phyloP scores from a whole-genome alignment of 257 asterid genomes.

The Echium plantagineum region DNA sequence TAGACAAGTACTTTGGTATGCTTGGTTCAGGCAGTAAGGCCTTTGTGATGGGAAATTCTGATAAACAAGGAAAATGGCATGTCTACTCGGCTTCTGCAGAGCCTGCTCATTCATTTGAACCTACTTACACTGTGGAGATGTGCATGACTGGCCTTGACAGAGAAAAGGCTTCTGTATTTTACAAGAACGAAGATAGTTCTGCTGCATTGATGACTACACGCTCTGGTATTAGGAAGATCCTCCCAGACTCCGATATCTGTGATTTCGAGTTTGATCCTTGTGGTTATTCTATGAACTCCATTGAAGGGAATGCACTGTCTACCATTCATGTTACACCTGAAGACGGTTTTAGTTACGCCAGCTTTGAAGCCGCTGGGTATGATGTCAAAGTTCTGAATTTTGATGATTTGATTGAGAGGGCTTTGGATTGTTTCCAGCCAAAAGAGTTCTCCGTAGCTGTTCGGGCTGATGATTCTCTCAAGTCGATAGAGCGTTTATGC shows the following conservation, averaged over 20 bases:
- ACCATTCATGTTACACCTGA: constrained; percentile 81
- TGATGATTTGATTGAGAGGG: constrained; percentile 43
- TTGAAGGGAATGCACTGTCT: constrained; percentile 56
- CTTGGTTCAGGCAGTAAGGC: constrained; percentile 57
- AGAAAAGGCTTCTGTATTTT: constrained; percentile 60
- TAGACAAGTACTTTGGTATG: constrained; percentile 53
- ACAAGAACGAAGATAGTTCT: constrained; percentile 38
- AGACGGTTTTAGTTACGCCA: constrained; percentile 81
- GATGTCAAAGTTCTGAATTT: constrained; percentile 30
- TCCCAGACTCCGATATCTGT: constrained; percentile 50
- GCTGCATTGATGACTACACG: constrained; percentile 42
- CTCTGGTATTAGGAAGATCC: constrained; percentile 65
- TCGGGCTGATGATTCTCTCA: constrained; percentile 33
- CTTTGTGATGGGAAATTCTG: constrained; percentile 42
- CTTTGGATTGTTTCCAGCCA: constrained; percentile 55
- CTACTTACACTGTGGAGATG: constrained; percentile 68
- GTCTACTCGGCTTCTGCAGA: constrained; percentile 54
- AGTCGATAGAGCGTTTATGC: constrained; percentile 22
- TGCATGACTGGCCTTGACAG: constrained; percentile 76
- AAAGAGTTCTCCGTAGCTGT: constrained; percentile 50
- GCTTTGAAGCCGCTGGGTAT: constrained; percentile 81
- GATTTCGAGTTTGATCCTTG: constrained; percentile 85
- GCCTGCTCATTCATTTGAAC: constrained; percentile 19
- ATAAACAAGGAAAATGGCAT: constrained; percentile 56
- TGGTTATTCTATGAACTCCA: constrained; percentile 83